Percentiles rank a stretch among this genome's conserved stretches.
phyloP scores from a whole-genome alignment of 2,329 filamentous ascomycete species.

The Colletotrichum incanum region DNA sequence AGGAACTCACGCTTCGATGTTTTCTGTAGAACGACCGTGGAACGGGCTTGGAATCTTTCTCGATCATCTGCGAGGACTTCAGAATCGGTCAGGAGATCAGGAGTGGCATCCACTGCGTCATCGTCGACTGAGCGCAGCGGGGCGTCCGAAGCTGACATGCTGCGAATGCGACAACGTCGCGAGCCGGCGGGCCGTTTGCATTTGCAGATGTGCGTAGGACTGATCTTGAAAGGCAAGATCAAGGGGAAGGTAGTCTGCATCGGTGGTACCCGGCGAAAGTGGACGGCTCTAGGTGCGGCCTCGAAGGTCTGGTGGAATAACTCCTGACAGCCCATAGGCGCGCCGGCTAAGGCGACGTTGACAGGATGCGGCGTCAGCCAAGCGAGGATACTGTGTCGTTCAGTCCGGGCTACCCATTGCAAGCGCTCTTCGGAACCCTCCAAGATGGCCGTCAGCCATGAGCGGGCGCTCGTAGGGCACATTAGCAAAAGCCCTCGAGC shows the following conservation, averaged over 20 bases:
- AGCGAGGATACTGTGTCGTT: not conserved
- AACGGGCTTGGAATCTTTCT: conserved; percentile 27
- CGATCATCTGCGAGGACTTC: not conserved
- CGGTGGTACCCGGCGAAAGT: not conserved
- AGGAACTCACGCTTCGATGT: conserved; percentile 20
- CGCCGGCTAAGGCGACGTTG: not conserved
- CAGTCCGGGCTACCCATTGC: not conserved
- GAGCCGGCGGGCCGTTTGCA: conserved; percentile 16
- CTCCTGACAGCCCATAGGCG: conserved; percentile 11
- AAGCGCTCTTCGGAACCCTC: not conserved
- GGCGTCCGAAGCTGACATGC: conserved; percentile 16
- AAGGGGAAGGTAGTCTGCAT: not conserved
- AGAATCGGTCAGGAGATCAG: not conserved
- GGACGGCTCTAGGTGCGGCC: not conserved
- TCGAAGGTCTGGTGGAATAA: too few relatives aligned
- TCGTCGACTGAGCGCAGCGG: conserved; percentile 17
- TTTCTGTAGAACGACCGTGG: conserved; percentile 20
- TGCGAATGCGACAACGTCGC: conserved; percentile 1
- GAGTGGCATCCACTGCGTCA: conserved; percentile 10
- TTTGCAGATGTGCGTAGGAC: not conserved
- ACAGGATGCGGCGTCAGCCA: not conserved
- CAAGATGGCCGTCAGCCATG: conserved; percentile 9
- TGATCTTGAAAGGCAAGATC: not conserved
- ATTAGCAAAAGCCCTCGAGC: not conserved
- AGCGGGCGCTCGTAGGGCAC: conserved; percentile 8